A percentile compares a stretch with the other conserved stretches of the same genome.
phyloP scores from a whole-genome alignment of 306 rosid genomes.

The Cicer yamashitae region DNA sequence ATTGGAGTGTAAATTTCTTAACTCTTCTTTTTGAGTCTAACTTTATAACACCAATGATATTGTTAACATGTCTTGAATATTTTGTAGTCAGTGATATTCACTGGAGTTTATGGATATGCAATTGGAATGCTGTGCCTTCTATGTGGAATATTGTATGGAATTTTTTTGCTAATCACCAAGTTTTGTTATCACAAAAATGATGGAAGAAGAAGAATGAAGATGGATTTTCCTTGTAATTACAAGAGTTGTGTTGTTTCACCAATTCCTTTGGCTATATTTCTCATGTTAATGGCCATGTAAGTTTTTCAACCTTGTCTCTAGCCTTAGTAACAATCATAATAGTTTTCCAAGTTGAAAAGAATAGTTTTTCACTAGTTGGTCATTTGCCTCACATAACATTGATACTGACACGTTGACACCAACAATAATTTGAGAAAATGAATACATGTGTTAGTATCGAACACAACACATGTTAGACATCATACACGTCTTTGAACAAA shows the following conservation, averaged over 20 bases:
- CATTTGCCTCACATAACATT: too few species aligned
- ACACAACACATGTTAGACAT: too few species aligned
- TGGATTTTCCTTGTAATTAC: conserved; percentile 45
- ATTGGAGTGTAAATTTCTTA: conserved; percentile 75
- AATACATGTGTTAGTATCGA: too few species aligned
- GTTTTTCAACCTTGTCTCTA: conserved; percentile 43
- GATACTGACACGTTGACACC: too few species aligned
- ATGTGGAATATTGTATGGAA: conserved; percentile 70
- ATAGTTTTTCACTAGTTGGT: too few species aligned
- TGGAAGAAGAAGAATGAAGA: conserved; percentile 47
- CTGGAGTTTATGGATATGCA: conserved; percentile 77
- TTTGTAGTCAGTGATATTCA: conserved; percentile 70
- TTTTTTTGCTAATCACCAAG: conserved; percentile 40
- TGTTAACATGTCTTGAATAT: conserved; percentile 38
- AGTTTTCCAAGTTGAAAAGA: too few species aligned
- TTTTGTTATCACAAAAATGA: conserved; percentile 40
- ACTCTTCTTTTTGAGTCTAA: conserved; percentile 17
- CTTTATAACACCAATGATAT: neutral
- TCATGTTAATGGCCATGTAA: conserved; percentile 70
- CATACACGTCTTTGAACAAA: too few species aligned
- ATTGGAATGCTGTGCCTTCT: conserved; percentile 65
- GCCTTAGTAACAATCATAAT: conserved; percentile 13
- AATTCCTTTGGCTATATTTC: conserved; percentile 56
- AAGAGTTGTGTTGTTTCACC: conserved; percentile 54
- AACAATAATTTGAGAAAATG: too few species aligned